Base-by-base conservation (phyloP, 2,329 filamentous ascomycete genomes). In the Didymella exigua region DNA sequence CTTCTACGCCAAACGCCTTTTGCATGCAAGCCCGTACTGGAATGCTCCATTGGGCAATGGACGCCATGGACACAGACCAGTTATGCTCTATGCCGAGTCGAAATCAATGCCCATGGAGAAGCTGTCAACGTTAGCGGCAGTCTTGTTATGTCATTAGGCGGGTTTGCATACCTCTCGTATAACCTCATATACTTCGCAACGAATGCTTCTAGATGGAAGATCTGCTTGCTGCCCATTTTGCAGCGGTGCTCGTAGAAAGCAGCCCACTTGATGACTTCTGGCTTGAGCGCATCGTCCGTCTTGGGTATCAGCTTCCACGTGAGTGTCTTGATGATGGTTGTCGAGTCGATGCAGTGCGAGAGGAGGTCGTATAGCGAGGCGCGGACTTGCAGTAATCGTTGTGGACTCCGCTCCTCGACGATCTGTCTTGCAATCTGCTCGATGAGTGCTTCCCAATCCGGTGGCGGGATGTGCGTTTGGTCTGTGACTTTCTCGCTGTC, bases 121-220 rank as follows among this genome's bases (percentile, higher is more conserved):
- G 65, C 77, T 82, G 54, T 31, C 30, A 14, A 23, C 18, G n/a
- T 60, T 44, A 61, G 54, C 30, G 5, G 16, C 43, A 14, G 29
- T 45, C 37, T 51, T 18, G 2, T 14, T 42, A 14, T 4, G 1
- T 19, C n/a, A 27, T 0, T 26, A 27, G 11, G 21, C 1, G 1
- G 10, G 31, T 19, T 3, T 31, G 72, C 79, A 61, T 86, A 96
- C 86, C 92, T 93, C 80, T 99, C 95, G 60, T 93, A 85, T 64
- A 98, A 86, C 66, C 93, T 86, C 93, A 99, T 98, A 74, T 98
- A 96, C 79, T 97, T 98, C 54, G 93, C 93, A 54, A 99, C 95
- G 76, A 99, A 99, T 3, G 95, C 95, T 77, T 99, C 96, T 4
- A 99, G 80, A 71, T 99, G 96, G 77, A 99, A 99, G 60, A 99